Conservation (phyloP, 1,284 basidiomycete species). For the Malassezia arunalokei region DNA sequence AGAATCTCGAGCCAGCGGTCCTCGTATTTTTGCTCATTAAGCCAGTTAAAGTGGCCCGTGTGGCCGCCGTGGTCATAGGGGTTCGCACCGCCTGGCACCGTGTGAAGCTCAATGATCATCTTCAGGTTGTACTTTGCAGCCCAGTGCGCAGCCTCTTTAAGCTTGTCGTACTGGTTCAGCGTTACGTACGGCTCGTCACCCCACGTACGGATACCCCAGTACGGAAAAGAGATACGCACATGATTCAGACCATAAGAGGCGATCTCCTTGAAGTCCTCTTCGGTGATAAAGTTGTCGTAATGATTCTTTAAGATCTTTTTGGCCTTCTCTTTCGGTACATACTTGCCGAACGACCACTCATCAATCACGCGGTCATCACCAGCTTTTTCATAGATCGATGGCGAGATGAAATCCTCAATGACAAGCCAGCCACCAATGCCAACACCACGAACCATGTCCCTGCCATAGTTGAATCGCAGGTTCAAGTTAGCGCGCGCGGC, state of each 20-base stretch:
- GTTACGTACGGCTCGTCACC: conserved; percentile 70
- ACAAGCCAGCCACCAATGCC: conserved; percentile 43
- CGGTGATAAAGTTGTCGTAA: conserved; percentile 71
- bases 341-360: conserved; percentile 71
- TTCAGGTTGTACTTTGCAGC: conserved; percentile 63
- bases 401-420: conserved; percentile 36
- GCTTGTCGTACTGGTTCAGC: conserved; percentile 58
- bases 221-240: conserved; percentile 75
- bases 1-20: conserved; percentile 61
- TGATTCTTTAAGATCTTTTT: conserved; percentile 49
- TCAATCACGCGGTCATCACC: conserved; percentile 52
- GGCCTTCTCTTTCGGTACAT: conserved; percentile 50
- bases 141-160: conserved; percentile 61
- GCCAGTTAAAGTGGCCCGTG: conserved; percentile 59
- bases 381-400: conserved; percentile 49
- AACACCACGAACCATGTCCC: conserved; percentile 33
- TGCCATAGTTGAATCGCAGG: conserved; percentile 21
- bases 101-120: conserved; percentile 62
- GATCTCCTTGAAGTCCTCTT: conserved; percentile 61
- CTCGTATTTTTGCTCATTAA: conserved; percentile 57
- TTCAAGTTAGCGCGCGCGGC: conserved; percentile 5
- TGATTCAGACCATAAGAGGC: conserved; percentile 50
- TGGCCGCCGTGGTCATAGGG: conserved; percentile 55
- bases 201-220: conserved; percentile 77
- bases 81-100: conserved; percentile 49